Evolutionary conservation across 768 basidiomycete species (phyloP).

Genomic region (Lyophyllum decastes): DNA sequence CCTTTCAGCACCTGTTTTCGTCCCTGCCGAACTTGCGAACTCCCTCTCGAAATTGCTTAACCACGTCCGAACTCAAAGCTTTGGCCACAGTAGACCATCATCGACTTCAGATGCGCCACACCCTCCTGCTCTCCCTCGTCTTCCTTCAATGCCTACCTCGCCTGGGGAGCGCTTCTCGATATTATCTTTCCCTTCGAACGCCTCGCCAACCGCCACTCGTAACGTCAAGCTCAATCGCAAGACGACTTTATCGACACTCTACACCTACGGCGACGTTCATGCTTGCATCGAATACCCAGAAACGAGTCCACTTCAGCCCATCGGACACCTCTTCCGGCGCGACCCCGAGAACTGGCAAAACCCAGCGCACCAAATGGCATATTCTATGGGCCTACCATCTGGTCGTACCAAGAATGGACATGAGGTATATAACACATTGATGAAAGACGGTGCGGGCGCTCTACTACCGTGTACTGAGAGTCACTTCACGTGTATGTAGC

Average conservation of each 20-base stretch:
- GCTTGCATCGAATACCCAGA: conserved; percentile 16
- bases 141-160: not conserved
- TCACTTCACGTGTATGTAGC: conserved; percentile 19
- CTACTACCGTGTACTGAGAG: conserved; percentile 13
- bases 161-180: not conserved
- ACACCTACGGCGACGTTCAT: conserved; percentile 8
- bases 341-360: conserved; percentile 13
- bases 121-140: not conserved
- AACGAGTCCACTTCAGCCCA: conserved; percentile 3
- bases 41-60: not conserved
- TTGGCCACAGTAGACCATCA: not conserved
- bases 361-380: conserved; percentile 14
- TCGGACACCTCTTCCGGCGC: conserved; percentile 14
- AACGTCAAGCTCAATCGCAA: conserved; percentile 12
- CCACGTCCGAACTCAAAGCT: not conserved
- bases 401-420: conserved; percentile 7
- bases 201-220: not conserved
- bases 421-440: conserved; percentile 1
- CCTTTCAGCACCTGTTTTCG: not conserved
- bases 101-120: not conserved
- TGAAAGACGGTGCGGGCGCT: conserved; percentile 2
- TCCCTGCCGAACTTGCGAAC: not conserved
- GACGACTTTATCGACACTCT: conserved; percentile 10
- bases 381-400: conserved; percentile 13
- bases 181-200: not conserved